Base-by-base conservation (phyloP, 352 stramenopile species). In the Phytophthora pisi region DNA sequence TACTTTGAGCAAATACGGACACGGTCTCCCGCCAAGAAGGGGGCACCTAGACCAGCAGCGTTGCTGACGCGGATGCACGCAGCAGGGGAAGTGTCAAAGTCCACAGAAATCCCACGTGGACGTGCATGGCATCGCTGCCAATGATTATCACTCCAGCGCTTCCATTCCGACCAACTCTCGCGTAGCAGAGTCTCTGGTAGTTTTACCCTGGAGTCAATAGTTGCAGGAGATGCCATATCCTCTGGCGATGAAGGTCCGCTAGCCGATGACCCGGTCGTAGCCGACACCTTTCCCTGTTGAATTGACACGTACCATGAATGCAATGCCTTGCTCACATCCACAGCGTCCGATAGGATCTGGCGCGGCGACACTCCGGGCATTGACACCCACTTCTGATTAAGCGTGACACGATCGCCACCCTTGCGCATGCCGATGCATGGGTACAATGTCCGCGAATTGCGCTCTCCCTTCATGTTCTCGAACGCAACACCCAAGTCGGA, bases 401-500 rank as follows among this genome's bases (percentile, higher is more conserved):
- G 77, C 0, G 95, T 98, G 6, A 99, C 96, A 52, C 95, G 86
- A 74, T 99, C 97, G 15, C 96, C 96, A 49, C 88, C 83, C 72
- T 98, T 98, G 9, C 95, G 86, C 73, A 99, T 93, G 46, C 97
- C 96, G 64, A 99, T 98, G 62, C 98, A 98, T 51, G 97, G 97
- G 73, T 96, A 99, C 42, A 99, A 77, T 20, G 96, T 97, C 31
- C 90, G 90, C 26, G 88, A 85, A 47, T 86, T 90, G 9, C 87
- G 79, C 57, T 93, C 90, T 24, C 74, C 78, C 74, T 97, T 96
- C 64, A 97, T 86, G 49, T 97, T 97, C 57, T 99, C 95, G 72
- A 99, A 99, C 3, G 97, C 97, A 66, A 97, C 97, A 15, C 97
- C 97, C 16, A 99, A 81, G 75, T 99, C 97, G 53, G 96, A 98